Conservation (phyloP, 257 asterid genomes). For the Paraleonurus japonicus region DNA sequence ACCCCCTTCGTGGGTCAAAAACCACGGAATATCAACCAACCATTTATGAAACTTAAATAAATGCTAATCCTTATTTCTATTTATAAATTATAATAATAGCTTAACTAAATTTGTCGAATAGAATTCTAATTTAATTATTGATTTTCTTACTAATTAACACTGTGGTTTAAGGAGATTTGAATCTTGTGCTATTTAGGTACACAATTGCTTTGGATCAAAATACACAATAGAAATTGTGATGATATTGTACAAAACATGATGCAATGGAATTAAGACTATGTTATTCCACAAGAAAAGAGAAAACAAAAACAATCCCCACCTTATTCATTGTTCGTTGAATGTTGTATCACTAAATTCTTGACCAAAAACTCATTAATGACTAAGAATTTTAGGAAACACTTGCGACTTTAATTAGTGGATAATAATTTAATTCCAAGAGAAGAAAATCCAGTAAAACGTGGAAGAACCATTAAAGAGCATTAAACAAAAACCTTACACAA, state of each 20-base stretch:
- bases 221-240: no score
- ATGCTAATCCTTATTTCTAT: neutral
- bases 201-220: no score
- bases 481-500: neutral
- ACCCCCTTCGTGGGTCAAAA: conserved; percentile 27
- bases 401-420: neutral
- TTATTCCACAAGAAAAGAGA: neutral
- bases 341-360: conserved; percentile 18
- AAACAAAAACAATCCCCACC: neutral
- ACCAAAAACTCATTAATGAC: conserved; percentile 5
- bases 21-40: conserved; percentile 22
- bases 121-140: neutral
- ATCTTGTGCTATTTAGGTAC: no score
- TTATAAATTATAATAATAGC: neutral
- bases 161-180: no score
- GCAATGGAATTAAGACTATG: no score
- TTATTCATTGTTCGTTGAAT: conserved; percentile 1
- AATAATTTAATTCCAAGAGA: conserved; percentile 13
- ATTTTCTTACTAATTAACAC: neutral
- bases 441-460: neutral
- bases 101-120: neutral
- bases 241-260: no score
- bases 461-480: neutral
- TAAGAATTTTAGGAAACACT: neutral
- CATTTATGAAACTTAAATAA: neutral